Conservation (phyloP, 2,329 filamentous ascomycete genomes). For the Cladosporium velox region DNA sequence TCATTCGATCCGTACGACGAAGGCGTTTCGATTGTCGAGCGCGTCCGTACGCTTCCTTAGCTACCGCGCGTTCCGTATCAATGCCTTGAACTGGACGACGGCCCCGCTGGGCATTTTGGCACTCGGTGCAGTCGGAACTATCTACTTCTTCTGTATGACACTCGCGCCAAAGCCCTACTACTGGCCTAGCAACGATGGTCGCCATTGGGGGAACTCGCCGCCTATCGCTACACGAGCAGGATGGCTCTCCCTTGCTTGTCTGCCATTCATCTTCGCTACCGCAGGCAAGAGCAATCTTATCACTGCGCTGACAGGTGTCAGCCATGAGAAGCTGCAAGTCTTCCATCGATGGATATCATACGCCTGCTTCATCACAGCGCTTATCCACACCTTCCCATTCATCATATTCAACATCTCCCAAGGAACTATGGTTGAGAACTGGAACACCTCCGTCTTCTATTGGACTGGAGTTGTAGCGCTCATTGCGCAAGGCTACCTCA, state of each 20-base stretch:
- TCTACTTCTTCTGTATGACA: slow-evolving; percentile 51
- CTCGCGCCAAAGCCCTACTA: slow-evolving; percentile 54
- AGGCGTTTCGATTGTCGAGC: slow-evolving; percentile 38
- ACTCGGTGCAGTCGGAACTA: slow-evolving; percentile 43
- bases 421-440: slow-evolving; percentile 52
- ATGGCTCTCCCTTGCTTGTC: slow-evolving; percentile 54
- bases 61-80: slow-evolving; percentile 44
- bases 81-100: slow-evolving; percentile 43
- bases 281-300: slow-evolving; percentile 59
- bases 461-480: slow-evolving; percentile 60
- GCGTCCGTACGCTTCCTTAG: slow-evolving; percentile 44
- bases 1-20: too few relatives aligned
- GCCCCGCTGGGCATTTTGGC: slow-evolving; percentile 50
- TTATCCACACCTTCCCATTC: slow-evolving; percentile 63
- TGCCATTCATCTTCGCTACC: slow-evolving; percentile 52
- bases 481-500: slow-evolving; percentile 57
- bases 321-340: slow-evolving; percentile 60
- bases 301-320: slow-evolving; percentile 55
- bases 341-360: slow-evolving; percentile 58
- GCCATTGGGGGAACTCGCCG: slow-evolving; percentile 48
- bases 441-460: slow-evolving; percentile 51
- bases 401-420: slow-evolving; percentile 54
- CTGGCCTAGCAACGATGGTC: slow-evolving; percentile 51
- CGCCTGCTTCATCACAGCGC: slow-evolving; percentile 58
- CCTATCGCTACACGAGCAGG: slow-evolving; percentile 56